Percentiles rank a stretch among this genome's conserved stretches.
Evolutionary conservation across 257 asterid genomes (phyloP).

Genomic region (Nicotiana tomentosiformis): DNA sequence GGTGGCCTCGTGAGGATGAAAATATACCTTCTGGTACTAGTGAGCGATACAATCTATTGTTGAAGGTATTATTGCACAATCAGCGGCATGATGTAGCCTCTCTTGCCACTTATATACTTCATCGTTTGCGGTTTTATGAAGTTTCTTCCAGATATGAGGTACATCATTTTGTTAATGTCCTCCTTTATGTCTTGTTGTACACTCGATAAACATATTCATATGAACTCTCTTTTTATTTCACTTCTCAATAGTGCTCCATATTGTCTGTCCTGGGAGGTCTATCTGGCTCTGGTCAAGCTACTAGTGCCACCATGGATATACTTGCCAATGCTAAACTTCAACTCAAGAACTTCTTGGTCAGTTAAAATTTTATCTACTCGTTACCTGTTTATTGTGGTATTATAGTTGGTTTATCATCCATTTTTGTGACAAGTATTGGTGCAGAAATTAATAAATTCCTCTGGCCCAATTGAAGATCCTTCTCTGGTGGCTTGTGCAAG

Average conservation of each 20-base stretch:
- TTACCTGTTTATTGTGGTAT: not conserved
- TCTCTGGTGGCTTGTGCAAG: slow-evolving; percentile 64
- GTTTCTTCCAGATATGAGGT: slow-evolving; percentile 96
- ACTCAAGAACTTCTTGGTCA: slow-evolving; percentile 73
- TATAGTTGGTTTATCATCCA: not conserved
- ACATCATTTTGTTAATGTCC: slow-evolving; percentile 16
- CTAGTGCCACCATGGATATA: slow-evolving; percentile 50
- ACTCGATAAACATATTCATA: not conserved
- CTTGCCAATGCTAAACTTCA: slow-evolving; percentile 66
- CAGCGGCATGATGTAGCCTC: slow-evolving; percentile 89
- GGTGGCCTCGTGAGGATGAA: slow-evolving; percentile 88
- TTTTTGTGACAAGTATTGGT: slow-evolving; percentile 28
- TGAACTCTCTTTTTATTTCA: slow-evolving; percentile 5
- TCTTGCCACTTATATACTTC: slow-evolving; percentile 75
- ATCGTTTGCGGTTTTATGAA: slow-evolving; percentile 82
- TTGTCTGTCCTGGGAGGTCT: slow-evolving; percentile 62
- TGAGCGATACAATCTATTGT: slow-evolving; percentile 76
- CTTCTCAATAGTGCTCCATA: slow-evolving; percentile 47
- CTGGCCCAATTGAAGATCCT: slow-evolving; percentile 86
- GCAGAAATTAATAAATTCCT: slow-evolving; percentile 52
- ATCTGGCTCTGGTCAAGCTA: slow-evolving; percentile 40
- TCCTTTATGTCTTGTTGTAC: not conserved
- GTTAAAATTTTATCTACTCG: slow-evolving; percentile 19
- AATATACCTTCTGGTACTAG: slow-evolving; percentile 65
- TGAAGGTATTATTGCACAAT: slow-evolving; percentile 78